Percentiles rank a stretch among this genome's conserved stretches.
Evolutionary conservation across 768 basidiomycete species (phyloP).

Genomic region (Ramaria rubella): DNA sequence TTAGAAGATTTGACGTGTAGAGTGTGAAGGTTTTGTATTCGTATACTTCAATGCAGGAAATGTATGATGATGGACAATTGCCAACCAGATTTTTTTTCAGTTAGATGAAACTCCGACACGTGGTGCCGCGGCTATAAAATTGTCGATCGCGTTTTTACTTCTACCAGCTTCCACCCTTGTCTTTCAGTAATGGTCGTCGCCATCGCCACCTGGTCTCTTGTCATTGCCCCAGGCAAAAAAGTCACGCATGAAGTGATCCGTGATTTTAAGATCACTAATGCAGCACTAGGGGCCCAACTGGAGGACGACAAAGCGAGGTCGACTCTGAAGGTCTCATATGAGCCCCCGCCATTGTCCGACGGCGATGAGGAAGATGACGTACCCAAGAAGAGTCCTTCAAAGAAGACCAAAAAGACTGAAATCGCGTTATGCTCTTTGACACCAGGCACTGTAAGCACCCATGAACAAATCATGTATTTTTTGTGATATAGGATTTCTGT

Average conservation of each 20-base stretch:
- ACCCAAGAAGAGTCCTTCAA: constrained; percentile 2
- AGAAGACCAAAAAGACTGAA: constrained; percentile 25
- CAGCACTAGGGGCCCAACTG: constrained; percentile 70
- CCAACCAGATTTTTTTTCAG: background rate
- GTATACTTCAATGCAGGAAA: background rate
- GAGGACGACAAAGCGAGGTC: constrained; percentile 53
- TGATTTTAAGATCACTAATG: constrained; percentile 77
- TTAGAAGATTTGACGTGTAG: constrained; percentile 11
- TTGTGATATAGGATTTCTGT: background rate
- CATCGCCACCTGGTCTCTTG: constrained; percentile 60
- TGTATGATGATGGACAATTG: background rate
- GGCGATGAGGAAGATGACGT: constrained; percentile 39
- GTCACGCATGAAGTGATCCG: constrained; percentile 52
- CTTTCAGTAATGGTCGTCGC: constrained; percentile 45
- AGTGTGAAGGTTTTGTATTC: background rate
- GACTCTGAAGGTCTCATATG: constrained; percentile 61
- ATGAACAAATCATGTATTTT: background rate
- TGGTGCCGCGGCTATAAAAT: constrained; percentile 3
- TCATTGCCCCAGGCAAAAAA: constrained; percentile 50
- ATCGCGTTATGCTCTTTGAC: constrained; percentile 75
- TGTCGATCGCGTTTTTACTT: constrained; percentile 1
- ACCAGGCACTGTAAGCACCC: constrained; percentile 61
- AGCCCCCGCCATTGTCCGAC: constrained; percentile 29
- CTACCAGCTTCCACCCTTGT: background rate
- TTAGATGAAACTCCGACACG: background rate